Evolutionary conservation across 2,329 filamentous ascomycete genomes (phyloP).

Genomic region (Pseudogymnoascus sp.): DNA sequence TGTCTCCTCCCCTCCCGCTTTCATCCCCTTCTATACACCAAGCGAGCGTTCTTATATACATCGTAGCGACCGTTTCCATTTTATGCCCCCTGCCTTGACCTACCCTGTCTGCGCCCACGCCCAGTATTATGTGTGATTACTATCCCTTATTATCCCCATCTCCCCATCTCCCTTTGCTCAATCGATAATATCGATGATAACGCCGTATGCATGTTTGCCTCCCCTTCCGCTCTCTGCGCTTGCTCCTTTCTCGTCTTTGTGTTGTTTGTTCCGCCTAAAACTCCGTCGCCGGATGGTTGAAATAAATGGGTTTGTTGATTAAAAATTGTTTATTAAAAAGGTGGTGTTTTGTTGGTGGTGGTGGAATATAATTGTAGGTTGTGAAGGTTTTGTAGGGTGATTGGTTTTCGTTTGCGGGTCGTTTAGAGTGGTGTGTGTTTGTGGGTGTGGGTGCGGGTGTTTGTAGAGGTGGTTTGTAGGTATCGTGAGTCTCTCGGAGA

Average conservation of each 20-base stretch:
- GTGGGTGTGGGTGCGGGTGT: not conserved
- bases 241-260: no score
- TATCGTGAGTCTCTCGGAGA: not conserved
- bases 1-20: not conserved
- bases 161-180: not conserved
- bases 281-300: not conserved
- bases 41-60: not conserved
- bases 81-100: not conserved
- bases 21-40: not conserved
- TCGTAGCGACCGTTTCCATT: not conserved
- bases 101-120: no score
- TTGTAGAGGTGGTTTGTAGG: not conserved
- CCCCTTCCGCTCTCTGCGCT: not conserved
- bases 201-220: not conserved
- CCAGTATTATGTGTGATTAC: not conserved
- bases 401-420: not conserved
- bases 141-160: not conserved
- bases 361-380: not conserved
- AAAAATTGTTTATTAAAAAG: not conserved
- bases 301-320: not conserved
- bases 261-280: no score
- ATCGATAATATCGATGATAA: not conserved
- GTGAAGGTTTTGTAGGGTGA: not conserved
- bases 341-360: not conserved
- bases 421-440: not conserved